Base-by-base conservation (phyloP, 2,329 filamentous ascomycete species). In the Rutstroemia sp. region DNA sequence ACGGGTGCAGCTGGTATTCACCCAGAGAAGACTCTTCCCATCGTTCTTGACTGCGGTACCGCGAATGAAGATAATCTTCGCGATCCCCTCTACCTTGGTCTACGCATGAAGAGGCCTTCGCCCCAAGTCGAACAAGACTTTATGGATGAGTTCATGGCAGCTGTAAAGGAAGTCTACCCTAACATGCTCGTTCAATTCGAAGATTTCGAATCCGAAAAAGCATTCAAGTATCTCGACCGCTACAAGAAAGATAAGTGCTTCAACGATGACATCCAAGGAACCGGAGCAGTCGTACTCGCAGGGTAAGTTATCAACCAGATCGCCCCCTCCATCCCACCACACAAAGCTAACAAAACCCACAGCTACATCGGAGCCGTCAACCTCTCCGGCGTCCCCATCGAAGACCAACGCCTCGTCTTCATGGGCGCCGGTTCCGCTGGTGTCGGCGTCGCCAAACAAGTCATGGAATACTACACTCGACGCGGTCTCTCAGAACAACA, bases 221-320 rank as follows among this genome's bases (percentile, higher is more conserved):
- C 94, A 48, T 99, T 97, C 81, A 87, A 88, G 61, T 92, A 95
- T 68, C 82, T 97, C 42, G 88, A 94, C 70, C 84, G 90, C 59
- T 97, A 97, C 76, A 87, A 89, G 65, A 79, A 92, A 70, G 92
- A 96, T 78, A 92, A 89, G 73, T 95, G 89, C 80, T 99, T 99
- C 83, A 97, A 97, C 73, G 94, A 97, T 69, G 92, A 99, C 70
- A 94, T 99, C 69, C 92, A 97, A 77, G 92, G 92, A 63, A 97
- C 94, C 65, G 94, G 94, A 65, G 91, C 92, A 61, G 94, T 99
- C 68, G 91, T 97, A 60, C 81, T 96, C 55, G 92, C 82, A 61
- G 92, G 92, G 78, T 83, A 73, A 71, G 78, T 55, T 16, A 30
- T 21, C 12, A 34, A 19, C 39, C 25, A 19, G 39, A 50, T 27